These are phyloP conservation scores for Chenopodium berlandieri DNA, from an alignment of 148 eudicot genomes.

Conservation along the genomic window DNA sequence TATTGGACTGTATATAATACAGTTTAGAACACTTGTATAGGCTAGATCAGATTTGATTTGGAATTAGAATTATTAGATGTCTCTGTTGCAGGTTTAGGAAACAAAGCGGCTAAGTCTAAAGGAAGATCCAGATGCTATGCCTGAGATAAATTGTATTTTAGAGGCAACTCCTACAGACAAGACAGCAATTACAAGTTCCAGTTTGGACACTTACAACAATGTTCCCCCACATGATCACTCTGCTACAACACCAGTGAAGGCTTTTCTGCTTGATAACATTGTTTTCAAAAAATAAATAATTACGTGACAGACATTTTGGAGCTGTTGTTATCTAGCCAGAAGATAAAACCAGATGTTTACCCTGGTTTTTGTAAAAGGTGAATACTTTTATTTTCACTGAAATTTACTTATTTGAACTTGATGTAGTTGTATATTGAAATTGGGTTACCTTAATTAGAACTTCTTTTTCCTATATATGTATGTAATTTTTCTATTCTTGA, in stretches of 20 bases:
- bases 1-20: not conserved
- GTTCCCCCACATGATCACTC: constrained; percentile 72
- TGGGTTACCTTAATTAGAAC: too few relatives aligned
- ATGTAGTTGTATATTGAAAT: too few relatives aligned
- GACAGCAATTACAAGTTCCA: constrained; percentile 51
- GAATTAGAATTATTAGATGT: constrained; percentile 5
- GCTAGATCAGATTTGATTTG: not conserved
- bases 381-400: too few relatives aligned
- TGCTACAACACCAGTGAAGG: constrained; percentile 62
- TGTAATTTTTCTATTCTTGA: not conserved
- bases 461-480: not conserved
- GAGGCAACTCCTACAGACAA: too few relatives aligned
- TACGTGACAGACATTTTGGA: too few relatives aligned
- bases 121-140: constrained; percentile 30
- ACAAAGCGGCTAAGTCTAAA: constrained; percentile 19
- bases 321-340: too few relatives aligned
- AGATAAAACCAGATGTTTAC: too few relatives aligned
- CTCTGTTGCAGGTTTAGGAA: constrained; percentile 43
- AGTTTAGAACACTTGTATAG: not conserved
- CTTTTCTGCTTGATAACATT: too few relatives aligned
- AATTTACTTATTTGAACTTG: too few relatives aligned
- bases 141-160: constrained; percentile 39
- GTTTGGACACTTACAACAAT: constrained; percentile 37
- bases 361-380: too few relatives aligned
- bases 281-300: too few relatives aligned